A percentile compares a stretch with the other conserved stretches of the same genome.
Evolutionary conservation across 225 moss, liverwort and hornwort genomes (phyloP).

Genomic region (Physcomitrellopsis africana): DNA sequence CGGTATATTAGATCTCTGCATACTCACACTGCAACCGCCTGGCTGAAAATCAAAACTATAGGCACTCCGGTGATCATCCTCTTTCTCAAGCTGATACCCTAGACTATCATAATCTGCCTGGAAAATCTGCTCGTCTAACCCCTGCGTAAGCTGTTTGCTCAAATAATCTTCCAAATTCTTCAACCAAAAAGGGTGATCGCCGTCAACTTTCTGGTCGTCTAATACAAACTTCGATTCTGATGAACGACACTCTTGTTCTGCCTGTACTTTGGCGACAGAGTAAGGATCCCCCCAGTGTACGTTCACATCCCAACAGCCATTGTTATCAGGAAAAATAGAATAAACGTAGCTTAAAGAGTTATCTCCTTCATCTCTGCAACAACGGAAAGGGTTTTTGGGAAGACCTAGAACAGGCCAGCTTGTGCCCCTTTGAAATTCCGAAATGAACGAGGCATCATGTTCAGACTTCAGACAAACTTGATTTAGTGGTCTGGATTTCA

Average conservation of each 20-base stretch:
- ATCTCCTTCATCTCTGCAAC: conserved; percentile 49
- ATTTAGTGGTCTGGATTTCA: conserved; percentile 43
- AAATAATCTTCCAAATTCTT: conserved; percentile 61
- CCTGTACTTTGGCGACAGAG: conserved; percentile 30
- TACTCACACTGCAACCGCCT: conserved; percentile 38
- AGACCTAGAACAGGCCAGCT: conserved; percentile 87
- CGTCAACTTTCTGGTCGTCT: conserved; percentile 34
- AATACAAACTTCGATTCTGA: conserved; percentile 35
- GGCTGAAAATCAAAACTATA: conserved; percentile 45
- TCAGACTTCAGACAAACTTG: conserved; percentile 34
- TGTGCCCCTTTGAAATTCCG: conserved; percentile 70
- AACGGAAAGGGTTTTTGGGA: conserved; percentile 83
- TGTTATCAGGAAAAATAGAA: conserved; percentile 66
- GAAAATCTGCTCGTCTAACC: conserved; percentile 68
- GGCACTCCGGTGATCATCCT: conserved; percentile 33
- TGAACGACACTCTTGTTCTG: conserved; percentile 27
- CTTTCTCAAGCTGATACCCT: conserved; percentile 40
- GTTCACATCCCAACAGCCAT: conserved; percentile 83
- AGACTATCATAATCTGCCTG: conserved; percentile 42
- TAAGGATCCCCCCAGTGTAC: conserved; percentile 51
- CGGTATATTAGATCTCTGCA: conserved; percentile 24
- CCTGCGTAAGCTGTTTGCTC: conserved; percentile 60
- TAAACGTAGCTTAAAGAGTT: conserved; percentile 61
- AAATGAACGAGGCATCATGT: conserved; percentile 46
- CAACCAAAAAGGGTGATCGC: conserved; percentile 66